Percentiles rank a stretch among this genome's conserved stretches.
phyloP scores from a whole-genome alignment of 2,329 filamentous ascomycete genomes.

The Chalaropsis ovoidea region DNA sequence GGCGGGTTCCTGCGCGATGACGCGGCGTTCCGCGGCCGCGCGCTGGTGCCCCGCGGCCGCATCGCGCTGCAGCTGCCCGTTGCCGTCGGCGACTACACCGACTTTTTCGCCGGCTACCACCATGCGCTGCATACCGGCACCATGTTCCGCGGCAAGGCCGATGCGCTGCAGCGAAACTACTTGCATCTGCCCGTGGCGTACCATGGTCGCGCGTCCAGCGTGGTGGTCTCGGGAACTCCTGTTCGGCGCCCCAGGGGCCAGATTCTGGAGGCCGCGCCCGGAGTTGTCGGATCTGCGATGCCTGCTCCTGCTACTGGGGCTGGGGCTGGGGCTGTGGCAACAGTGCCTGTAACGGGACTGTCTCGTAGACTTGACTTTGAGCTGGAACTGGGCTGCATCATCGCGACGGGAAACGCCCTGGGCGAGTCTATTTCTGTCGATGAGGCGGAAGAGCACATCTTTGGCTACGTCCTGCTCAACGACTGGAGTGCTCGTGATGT shows the following conservation, averaged over 20 bases:
- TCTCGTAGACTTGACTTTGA: conserved; percentile 51
- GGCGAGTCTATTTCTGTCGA: conserved; percentile 52
- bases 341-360: conserved; percentile 15
- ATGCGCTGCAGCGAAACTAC: conserved; percentile 64
- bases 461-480: conserved; percentile 55
- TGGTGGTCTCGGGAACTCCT: conserved; percentile 59
- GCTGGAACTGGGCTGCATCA: conserved; percentile 59
- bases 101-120: conserved; percentile 66
- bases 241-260: conserved; percentile 59
- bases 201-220: conserved; percentile 59
- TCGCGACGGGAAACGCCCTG: conserved; percentile 50
- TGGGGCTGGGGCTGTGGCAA: background rate
- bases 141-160: conserved; percentile 57
- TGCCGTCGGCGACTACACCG: conserved; percentile 64
- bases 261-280: conserved; percentile 36
- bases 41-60: background rate
- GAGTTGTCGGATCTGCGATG: background rate
- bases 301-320: background rate
- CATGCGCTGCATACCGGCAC: conserved; percentile 56
- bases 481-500: conserved; percentile 51
- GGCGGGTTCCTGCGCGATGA: conserved; percentile 20
- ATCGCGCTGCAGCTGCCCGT: conserved; percentile 49
- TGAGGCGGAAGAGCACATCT: conserved; percentile 55
- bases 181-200: conserved; percentile 64
- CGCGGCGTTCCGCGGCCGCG: background rate